Evolutionary conservation across 495 filamentous ascomycete species (phyloP).

Genomic region (Penicillium bialowiezense): DNA sequence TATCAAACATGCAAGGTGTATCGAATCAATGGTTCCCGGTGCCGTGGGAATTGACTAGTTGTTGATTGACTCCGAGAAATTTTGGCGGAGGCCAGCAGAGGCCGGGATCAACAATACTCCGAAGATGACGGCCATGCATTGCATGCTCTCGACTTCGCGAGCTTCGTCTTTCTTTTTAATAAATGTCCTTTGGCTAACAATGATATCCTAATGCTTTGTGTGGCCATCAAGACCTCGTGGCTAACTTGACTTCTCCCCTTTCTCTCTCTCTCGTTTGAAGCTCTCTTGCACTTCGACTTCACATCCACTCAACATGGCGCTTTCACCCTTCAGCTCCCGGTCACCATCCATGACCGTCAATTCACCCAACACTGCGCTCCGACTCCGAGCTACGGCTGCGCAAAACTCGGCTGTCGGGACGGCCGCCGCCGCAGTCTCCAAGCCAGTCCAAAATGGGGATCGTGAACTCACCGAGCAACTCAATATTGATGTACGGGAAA

Average conservation of each 20-base stretch:
- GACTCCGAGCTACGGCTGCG: slow-evolving; percentile 36
- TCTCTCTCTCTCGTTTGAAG: neutral
- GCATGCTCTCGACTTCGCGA: too few species aligned
- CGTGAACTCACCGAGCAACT: slow-evolving; percentile 78
- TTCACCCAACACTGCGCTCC: slow-evolving; percentile 35
- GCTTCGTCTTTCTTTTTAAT: too few species aligned
- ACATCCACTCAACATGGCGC: slow-evolving; percentile 31
- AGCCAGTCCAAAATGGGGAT: slow-evolving; percentile 22
- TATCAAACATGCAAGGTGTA: too few species aligned
- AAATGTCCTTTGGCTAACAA: neutral
- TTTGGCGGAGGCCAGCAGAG: slow-evolving; percentile 19
- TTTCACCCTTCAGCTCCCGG: slow-evolving; percentile 41
- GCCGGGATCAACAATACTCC: slow-evolving; percentile 40
- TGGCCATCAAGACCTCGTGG: neutral
- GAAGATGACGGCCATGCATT: too few species aligned
- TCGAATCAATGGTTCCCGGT: too few species aligned
- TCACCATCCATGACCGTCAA: slow-evolving; percentile 29
- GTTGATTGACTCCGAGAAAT: slow-evolving; percentile 29
- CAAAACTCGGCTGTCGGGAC: slow-evolving; percentile 24
- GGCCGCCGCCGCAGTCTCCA: slow-evolving; percentile 2
- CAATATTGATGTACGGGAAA: slow-evolving; percentile 80
- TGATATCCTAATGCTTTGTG: neutral
- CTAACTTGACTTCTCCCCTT: neutral
- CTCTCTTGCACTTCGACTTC: neutral
- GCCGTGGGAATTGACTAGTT: neutral